Base-by-base conservation (phyloP, 768 basidiomycete genomes). In the Baorangia bicolor region DNA sequence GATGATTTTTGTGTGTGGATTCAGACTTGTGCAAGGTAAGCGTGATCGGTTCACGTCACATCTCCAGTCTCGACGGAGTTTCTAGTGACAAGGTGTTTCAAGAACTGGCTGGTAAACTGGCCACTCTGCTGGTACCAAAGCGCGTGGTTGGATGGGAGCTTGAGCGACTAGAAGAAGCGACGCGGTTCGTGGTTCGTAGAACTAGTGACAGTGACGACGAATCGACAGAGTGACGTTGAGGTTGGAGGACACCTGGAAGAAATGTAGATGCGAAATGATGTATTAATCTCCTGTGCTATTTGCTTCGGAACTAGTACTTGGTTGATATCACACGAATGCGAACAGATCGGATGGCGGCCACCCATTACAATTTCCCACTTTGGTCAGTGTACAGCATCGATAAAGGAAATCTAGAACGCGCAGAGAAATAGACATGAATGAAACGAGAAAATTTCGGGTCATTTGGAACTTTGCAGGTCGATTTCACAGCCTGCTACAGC, bases 1-100 rank as follows among this genome's bases (percentile, higher is more conserved):
- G 87, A 92, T 59, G 92, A 93, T 65, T 87, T 90, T 62, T 89
- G 87, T 61, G 81, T 85, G n/a, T 93, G 92, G 92, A 75, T 81
- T 34, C 86, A 90, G 62, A 75, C 80, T 10, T 77, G 77, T 61
- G 84, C 87, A n/a, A 83, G 78, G 91, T 92, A 62, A 57, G 83
- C n/a, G 35, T 55, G 23, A 16, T 20, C n/a, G 25, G 16, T 41
- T 45, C 14, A 25, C 18, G 48, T 27, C 33, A 49, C 43, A 23
- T 47, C 31, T 34, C 30, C 48, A 51, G 21, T 43, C 54, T 48
- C 39, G 43, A 52, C 43, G 45, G 44, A 13, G 10, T 60, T 52
- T 45, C 49, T 62, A 93, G 91, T 48, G 88, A 93, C 51, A 77
- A 78, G 18, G 63, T 72, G 31, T 69, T 92, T 39, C 53, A 61